A percentile compares a stretch with the other conserved stretches of the same genome.
Evolutionary conservation across 768 basidiomycete species (phyloP).

Genomic region (Xerocomellus amylosporus): DNA sequence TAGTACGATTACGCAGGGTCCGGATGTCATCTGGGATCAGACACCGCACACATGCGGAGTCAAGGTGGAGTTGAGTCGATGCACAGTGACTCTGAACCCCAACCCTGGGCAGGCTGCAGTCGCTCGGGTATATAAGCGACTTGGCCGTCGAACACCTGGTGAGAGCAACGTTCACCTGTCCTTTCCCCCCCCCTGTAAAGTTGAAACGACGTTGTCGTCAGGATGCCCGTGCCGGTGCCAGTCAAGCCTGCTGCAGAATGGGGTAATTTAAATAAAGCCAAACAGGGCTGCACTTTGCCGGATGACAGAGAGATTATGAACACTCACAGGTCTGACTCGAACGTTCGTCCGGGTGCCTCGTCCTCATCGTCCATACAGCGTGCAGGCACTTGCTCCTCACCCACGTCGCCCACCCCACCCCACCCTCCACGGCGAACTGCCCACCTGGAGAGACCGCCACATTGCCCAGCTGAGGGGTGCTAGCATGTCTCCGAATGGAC

Average conservation of each 20-base stretch:
- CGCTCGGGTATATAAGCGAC: not conserved
- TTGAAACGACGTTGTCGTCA: not conserved
- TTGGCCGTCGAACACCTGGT: not conserved
- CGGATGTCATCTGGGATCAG: not conserved
- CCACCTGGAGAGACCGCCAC: constrained; percentile 8
- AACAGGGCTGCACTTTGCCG: constrained; percentile 22
- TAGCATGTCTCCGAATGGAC: constrained; percentile 12
- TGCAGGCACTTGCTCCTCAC: not conserved
- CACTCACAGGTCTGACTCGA: constrained; percentile 21
- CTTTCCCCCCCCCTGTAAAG: not conserved
- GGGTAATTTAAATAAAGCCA: constrained; percentile 26
- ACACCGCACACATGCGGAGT: constrained; percentile 9
- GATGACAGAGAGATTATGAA: constrained; percentile 10
- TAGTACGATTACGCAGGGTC: not conserved
- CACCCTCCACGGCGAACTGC: not conserved
- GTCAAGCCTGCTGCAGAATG: constrained; percentile 8
- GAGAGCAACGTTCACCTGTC: not conserved
- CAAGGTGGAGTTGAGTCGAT: constrained; percentile 16
- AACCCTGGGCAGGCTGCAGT: not conserved
- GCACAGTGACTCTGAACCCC: not conserved
- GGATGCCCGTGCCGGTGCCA: constrained; percentile 24
- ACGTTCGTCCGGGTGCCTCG: not conserved
- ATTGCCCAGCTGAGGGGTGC: not conserved
- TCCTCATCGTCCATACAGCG: constrained; percentile 5
- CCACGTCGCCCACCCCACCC: not conserved